Base-by-base conservation (phyloP, 495 filamentous ascomycete species). In the Rusavskia elegans region DNA sequence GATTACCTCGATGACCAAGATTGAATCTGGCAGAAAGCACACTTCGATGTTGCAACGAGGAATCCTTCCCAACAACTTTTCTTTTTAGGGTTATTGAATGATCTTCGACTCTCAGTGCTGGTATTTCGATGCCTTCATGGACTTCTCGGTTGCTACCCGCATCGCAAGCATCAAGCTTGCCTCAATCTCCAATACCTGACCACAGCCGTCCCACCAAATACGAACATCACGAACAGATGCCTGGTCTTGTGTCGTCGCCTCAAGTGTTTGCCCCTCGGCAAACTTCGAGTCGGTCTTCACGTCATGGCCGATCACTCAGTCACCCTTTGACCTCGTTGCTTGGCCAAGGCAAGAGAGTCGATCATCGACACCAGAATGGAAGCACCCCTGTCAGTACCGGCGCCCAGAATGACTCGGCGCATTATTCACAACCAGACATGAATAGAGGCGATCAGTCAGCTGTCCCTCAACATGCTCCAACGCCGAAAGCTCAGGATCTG, bases 241-340 rank as follows among this genome's bases (percentile, higher is more conserved):
- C 55, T 44, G 32, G 9, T 32, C 57, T 44, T 46, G 40, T 17
- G 35, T 48, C 37, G 27, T 49, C 53, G 36, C 55, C 41, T 45
- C 49, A 36, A 35, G 16, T 44, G 32, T 35, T 38, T 38, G 27
- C 16, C 55, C 52, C 36, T 16, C 37, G 2, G 23, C 41, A 29
- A 36, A 57, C 30, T 53, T 57, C 63, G 40, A 57, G 40, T 45
- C 58, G 55, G 52, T 61, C 58, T 45, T 68, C 64, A 52, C 61
- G 71, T 45, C 84, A 89, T 65, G 66, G 70, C 16, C 82, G 84
- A 48, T 86, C 84, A 41, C 76, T 82, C 70, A 89, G 85, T 64
- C 82, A 89, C 55, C 82, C 83, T 6, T 84, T 87, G 54, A 77
- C 81, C 4, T 80, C 80, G 27, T 80, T 86, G 57, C 70, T 75